Evolutionary conservation across 2,329 filamentous ascomycete species (phyloP), one percentile per base, ranked within the genome.

Genomic region (Calonectria pseudoturangicola): DNA sequence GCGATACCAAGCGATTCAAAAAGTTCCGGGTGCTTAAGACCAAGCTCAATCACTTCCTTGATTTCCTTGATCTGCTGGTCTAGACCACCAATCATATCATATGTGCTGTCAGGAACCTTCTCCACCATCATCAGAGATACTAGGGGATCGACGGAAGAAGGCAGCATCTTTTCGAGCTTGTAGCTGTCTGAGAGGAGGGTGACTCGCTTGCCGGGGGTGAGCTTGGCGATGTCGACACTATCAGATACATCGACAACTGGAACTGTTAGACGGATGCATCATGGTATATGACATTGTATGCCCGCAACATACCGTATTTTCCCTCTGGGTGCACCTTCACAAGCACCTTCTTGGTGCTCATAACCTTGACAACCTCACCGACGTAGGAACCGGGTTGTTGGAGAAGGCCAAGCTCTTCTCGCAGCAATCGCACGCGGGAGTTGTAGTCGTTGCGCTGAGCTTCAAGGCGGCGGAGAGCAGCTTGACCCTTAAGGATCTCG

Each of bases 91-190:
- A 99, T 99, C 97, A 99, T 99, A 87, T 99, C 97, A 89, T 99
- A 99, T 83, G 97, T 99, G 88, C 95, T 98, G 89, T 99, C 97
- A 18, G 97, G 97, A 18, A 99, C 97, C 90, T 99, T 99, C 85
- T 99, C 97, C 66, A 99, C 97, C 97, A 99, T 99, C 97, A 99
- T 99, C 84, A 99, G 94, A 43, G 97, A 99, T 70, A 99, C 97
- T 71, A 99, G 93, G 45, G 97, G 97, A 83, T 99, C 97, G 83
- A 99, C 97, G 25, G 97, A 99, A 68, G 97, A 98, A 25, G 97
- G 97, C 12, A 99, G 92, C 88, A 98, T 97, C 89, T 98, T 98
- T 84, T 98, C 97, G 81, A 99, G 93, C 87, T 98, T 98, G 90
- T 99, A 99, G 77, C 95, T 96, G 85, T 99, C 97, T 81, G 96